Conservation (phyloP, 176 grass and related monocot species). For the Carex pumila region DNA sequence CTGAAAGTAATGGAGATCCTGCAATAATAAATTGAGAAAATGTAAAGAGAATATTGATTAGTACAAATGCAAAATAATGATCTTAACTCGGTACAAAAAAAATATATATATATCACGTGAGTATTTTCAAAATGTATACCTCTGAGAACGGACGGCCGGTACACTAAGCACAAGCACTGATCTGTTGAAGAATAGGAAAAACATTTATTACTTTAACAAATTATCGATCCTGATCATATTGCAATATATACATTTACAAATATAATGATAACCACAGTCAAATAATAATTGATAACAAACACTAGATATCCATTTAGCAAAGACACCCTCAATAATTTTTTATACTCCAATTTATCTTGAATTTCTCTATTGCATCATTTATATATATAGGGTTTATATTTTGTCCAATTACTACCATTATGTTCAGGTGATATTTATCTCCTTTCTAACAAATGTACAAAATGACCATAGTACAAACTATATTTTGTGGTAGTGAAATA, state of each 20-base stretch:
- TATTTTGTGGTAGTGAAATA: background rate
- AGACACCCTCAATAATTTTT: background rate
- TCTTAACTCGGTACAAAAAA: too few relatives aligned
- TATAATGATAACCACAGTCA: background rate
- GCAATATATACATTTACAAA: background rate
- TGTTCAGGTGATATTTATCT: background rate
- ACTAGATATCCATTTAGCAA: background rate
- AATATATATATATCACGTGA: too few relatives aligned
- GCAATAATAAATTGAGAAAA: too few relatives aligned
- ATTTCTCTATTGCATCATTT: background rate
- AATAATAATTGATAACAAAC: background rate
- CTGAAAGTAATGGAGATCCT: too few relatives aligned
- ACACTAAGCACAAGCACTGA: constrained; percentile 53
- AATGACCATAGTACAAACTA: background rate
- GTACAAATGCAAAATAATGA: too few relatives aligned
- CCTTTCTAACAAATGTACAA: background rate
- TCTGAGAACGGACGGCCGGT: too few relatives aligned
- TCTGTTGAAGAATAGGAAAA: constrained; percentile 11
- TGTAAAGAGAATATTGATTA: too few relatives aligned
- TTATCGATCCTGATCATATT: background rate
- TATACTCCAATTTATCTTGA: background rate
- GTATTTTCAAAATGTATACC: too few relatives aligned
- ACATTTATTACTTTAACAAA: background rate
- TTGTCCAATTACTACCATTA: background rate
- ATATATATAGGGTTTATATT: background rate